Base-by-base conservation (phyloP, 805 yeast species). In the Metahyphopichia silvanorum region DNA sequence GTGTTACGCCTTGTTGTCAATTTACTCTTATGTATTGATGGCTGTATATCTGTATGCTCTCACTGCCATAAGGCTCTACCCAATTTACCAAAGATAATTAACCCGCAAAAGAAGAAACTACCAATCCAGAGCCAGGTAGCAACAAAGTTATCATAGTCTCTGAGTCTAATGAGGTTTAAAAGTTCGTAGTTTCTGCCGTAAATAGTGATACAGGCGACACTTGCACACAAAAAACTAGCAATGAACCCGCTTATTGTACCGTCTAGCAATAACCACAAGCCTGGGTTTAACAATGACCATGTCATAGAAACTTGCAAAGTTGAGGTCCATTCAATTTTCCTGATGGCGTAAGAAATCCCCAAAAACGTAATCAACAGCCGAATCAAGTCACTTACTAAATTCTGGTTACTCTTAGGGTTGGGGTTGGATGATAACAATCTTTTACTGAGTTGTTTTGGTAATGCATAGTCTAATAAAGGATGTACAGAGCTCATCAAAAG, bases 261-360 rank as follows among this genome's bases (percentile, higher is more conserved):
- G 48, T 80, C 87, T 32, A 80, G 66, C 31, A 79, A 58, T 32
- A 76, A 49, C 88, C 91, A 82, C 20, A 83, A 60, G 4, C 82
- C 74, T 1, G 83, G 74, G 54, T 79, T 80, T 34, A 81, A 59
- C 15, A 77, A 54, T 9, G 77, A 63, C 82, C 86, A 82, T 4
- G 79, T 67, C 27, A 74, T 57, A 3, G 82, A 69, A 9, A 83
- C 81, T 47, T 84, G 88, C 26, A 77, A 57, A 13, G 79, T 69
- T 0, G 82, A 72, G 30, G 69, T 58, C 91, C 91, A 83, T 45
- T 79, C 82, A 23, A 80, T 64, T 42, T 76, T 78, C 44, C 85
- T 70, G 21, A 84, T 70, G 16, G 86, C 87, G 47, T 78, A 83
- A 4, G 79, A 70, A 21, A 84, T 73, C 3, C 94, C 94, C 26